These are phyloP conservation scores for Chrysochromulina parva DNA, from an alignment of 78 protist species.

Conservation along the genomic window DNA sequence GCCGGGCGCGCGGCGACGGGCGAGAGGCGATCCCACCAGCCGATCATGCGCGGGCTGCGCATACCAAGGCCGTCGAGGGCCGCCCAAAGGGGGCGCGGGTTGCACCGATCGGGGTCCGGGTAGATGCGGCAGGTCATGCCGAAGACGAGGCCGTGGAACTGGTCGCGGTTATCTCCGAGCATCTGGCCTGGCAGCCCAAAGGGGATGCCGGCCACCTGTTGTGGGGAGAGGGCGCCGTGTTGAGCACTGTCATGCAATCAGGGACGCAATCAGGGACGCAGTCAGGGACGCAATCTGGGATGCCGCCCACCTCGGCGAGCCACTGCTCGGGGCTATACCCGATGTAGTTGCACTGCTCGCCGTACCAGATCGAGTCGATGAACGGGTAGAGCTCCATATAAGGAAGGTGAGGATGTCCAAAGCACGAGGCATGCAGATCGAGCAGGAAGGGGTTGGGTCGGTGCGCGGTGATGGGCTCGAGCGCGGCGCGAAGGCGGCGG, in stretches of 20 bases:
- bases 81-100: constrained; percentile 15
- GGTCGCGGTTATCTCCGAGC: not conserved
- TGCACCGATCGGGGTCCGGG: not conserved
- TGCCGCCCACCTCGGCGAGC: not conserved
- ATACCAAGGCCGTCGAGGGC: not conserved
- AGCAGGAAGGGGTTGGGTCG: not conserved
- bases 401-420: not conserved
- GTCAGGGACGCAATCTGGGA: no score
- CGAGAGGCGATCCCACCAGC: not conserved
- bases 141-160: not conserved
- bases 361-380: constrained; percentile 26
- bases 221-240: no score
- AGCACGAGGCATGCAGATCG: constrained; percentile 26
- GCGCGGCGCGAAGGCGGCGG: not conserved
- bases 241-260: no score
- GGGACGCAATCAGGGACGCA: no score
- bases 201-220: not conserved
- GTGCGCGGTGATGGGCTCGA: not conserved
- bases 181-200: not conserved
- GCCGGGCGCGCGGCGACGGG: not conserved
- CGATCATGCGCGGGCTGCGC: not conserved
- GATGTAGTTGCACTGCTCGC: constrained; percentile 24
- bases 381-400: constrained; percentile 2
- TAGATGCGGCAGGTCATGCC: constrained; percentile 31
- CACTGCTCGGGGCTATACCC: not conserved